These are phyloP conservation scores for Uronychia setigera DNA, from an alignment of 73 alveolate species.

Conservation along the genomic window DNA sequence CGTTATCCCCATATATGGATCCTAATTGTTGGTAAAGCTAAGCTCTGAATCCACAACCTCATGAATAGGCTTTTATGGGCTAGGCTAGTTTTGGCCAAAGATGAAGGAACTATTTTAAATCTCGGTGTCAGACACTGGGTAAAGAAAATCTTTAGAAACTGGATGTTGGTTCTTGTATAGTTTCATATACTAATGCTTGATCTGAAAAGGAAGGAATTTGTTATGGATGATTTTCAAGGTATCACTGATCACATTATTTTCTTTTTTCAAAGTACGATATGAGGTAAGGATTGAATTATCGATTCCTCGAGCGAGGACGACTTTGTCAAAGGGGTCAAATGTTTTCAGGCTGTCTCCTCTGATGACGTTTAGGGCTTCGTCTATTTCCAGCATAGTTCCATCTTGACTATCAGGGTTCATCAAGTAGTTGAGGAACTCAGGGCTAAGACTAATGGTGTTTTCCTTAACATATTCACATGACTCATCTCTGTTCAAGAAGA, in stretches of 20 bases:
- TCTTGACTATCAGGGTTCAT: slow-evolving; percentile 49
- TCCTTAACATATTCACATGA: slow-evolving; percentile 37
- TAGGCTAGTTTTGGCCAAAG: not conserved
- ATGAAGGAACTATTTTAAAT: not conserved
- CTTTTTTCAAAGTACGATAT: slow-evolving; percentile 55
- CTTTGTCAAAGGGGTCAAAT: slow-evolving; percentile 72
- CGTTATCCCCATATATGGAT: not conserved
- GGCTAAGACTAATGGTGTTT: slow-evolving; percentile 58
- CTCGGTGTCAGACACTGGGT: not conserved
- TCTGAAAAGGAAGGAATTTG: slow-evolving; percentile 26
- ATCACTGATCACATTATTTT: slow-evolving; percentile 53
- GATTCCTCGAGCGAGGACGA: slow-evolving; percentile 60
- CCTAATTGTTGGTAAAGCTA: not conserved
- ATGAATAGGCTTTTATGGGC: not conserved
- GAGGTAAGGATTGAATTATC: slow-evolving; percentile 67
- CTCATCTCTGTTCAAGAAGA: slow-evolving; percentile 49
- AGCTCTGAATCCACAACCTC: not conserved
- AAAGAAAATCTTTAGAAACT: not conserved
- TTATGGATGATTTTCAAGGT: slow-evolving; percentile 64
- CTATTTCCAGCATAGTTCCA: not conserved
- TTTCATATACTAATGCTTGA: not conserved
- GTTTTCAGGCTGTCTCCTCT: slow-evolving; percentile 17
- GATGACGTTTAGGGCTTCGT: slow-evolving; percentile 16
- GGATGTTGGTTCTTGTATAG: not conserved
- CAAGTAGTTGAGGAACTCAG: slow-evolving; percentile 57